Base-by-base conservation (phyloP, 495 filamentous ascomycete genomes). In the Symbiotaphrina buchneri region DNA sequence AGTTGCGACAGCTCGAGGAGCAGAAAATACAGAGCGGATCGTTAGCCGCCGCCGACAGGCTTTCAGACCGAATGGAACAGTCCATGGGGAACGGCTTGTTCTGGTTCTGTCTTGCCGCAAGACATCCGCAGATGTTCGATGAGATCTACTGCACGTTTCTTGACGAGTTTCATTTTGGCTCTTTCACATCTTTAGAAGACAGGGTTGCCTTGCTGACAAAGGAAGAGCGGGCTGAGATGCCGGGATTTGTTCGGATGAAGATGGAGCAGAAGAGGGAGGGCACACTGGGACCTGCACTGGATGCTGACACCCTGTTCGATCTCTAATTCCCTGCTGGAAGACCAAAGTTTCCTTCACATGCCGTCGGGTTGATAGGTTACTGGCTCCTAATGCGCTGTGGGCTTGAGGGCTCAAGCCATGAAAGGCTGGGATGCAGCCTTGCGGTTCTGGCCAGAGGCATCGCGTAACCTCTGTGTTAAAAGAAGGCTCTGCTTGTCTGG, bases 101-200 rank as follows among this genome's bases (percentile, higher is more conserved):
- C 37, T 51, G 46, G 48, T 29, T 47, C 32, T 45, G 43, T 21
- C 37, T 47, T 29, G 46, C 48, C 27, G 32, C 33, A 35, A 31
- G 44, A 18, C 26, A 47, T 17, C 38, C 41, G 20, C 41, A 39
- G 7, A 41, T 45, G 38, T 47, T 48, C 30, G 48, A 51, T 40
- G 39, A 42, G 18, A 45, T 51, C 26, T 47, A 47, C 34, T 51
- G 44, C 41, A 38, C 29, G 3, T 42, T 44, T 19, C 39, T 51
- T 30, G 44, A 48, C 37, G 24, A 14, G 20, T 33, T 24, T 20
- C 43, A 38, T 32, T 43, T 30, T 34, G 43, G 44, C n/a, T 18
- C 18, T 18, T 44, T 42, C 38, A 45, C 27, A 11, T 36, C 36
- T n/a, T 29, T 44, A 17, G 36, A 44, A 23, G 42, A 45, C 35